Percentiles rank a stretch among this genome's conserved stretches.
phyloP scores from a whole-genome alignment of 179 eudicot species.

The Kewa caespitosa region DNA sequence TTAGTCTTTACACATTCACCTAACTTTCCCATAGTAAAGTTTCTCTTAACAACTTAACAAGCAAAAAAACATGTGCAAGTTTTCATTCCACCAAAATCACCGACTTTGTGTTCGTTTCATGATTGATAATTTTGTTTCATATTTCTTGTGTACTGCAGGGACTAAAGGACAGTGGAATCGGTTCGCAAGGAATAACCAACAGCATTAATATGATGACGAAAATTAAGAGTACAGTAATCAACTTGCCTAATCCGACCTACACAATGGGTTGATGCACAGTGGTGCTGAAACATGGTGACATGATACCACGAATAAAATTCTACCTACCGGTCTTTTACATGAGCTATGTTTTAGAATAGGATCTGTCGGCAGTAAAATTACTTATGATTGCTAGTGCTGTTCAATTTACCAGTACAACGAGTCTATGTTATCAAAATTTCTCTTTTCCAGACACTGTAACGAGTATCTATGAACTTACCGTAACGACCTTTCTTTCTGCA shows the following conservation, averaged over 20 bases:
- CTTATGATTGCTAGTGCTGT: not conserved
- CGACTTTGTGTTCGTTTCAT: too few species aligned
- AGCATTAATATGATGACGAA: conserved; percentile 98
- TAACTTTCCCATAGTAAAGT: not conserved
- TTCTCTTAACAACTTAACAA: not conserved
- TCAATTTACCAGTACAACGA: not conserved
- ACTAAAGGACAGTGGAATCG: conserved; percentile 92
- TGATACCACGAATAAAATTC: conserved; percentile 23
- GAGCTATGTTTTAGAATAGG: conserved; percentile 18
- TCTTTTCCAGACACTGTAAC: not conserved
- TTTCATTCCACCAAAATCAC: not conserved
- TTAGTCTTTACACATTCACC: conserved; percentile 7
- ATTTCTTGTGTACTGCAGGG: conserved; percentile 51
- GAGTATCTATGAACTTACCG: conserved; percentile 2
- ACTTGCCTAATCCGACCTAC: conserved; percentile 84
- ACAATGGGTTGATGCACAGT: conserved; percentile 64
- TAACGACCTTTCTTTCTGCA: too few species aligned
- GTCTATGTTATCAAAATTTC: not conserved
- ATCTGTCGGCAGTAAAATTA: conserved; percentile 6
- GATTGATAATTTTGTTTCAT: not conserved
- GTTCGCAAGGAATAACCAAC: conserved; percentile 92
- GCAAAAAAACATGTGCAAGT: not conserved
- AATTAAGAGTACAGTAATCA: conserved; percentile 90
- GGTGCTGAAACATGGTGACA: not conserved
- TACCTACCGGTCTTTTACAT: not conserved